These are phyloP conservation scores for Diaporthe aspalathi DNA, from an alignment of 2,329 filamentous ascomycete genomes.

Conservation along the genomic window DNA sequence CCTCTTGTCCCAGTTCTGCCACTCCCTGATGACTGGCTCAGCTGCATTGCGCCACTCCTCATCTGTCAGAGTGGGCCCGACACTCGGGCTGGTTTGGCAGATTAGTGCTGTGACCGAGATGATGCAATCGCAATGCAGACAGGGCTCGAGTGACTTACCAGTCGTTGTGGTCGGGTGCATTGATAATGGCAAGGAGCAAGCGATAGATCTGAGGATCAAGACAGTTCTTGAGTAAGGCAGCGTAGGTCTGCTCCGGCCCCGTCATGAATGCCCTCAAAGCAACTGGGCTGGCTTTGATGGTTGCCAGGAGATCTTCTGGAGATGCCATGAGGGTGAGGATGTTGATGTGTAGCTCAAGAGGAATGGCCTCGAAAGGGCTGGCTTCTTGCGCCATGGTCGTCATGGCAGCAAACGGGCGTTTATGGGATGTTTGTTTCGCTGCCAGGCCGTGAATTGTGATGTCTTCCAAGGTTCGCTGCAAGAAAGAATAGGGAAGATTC, in stretches of 20 bases:
- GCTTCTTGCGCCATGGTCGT: background rate
- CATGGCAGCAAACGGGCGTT: background rate
- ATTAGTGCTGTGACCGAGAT: background rate
- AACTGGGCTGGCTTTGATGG: background rate
- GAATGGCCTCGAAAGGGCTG: background rate
- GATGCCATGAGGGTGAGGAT: background rate
- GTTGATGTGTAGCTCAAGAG: background rate
- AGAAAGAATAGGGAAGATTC: background rate
- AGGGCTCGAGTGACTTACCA: background rate
- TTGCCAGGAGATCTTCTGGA: background rate
- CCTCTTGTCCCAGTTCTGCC: rapidly evolving
- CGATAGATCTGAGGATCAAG: background rate
- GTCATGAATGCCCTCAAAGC: background rate
- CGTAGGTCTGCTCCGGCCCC: background rate
- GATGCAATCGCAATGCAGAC: background rate
- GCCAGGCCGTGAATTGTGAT: background rate
- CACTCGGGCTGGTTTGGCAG: background rate
- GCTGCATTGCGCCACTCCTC: rapidly evolving
- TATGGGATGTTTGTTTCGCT: background rate
- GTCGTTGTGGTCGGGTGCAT: background rate
- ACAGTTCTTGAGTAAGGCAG: background rate
- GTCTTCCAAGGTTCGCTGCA: too few relatives aligned
- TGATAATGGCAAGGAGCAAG: background rate
- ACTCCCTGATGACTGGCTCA: background rate
- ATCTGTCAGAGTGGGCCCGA: background rate